Evolutionary conservation across 176 grass and related monocot species (phyloP).

Genomic region (Eragrostis curvula): DNA sequence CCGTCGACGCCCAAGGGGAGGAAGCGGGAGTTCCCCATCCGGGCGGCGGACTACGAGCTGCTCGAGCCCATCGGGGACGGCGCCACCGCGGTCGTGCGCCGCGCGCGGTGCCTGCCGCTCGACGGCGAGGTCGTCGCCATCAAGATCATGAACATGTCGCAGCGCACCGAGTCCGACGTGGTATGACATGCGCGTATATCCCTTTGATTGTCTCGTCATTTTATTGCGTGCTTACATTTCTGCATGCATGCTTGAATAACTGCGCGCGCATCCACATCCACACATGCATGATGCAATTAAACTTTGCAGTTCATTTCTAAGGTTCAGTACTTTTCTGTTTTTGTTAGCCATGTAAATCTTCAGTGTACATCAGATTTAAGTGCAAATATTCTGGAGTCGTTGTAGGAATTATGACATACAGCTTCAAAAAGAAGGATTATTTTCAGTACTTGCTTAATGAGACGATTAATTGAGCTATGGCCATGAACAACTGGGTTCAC

Average conservation of each 20-base stretch:
- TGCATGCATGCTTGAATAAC: background rate
- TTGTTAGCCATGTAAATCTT: background rate
- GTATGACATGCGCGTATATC: conserved; percentile 29
- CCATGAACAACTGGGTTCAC: background rate
- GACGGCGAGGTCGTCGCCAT: conserved; percentile 79
- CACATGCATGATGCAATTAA: background rate
- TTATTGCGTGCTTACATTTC: background rate
- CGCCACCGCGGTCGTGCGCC: conserved; percentile 79
- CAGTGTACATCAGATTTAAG: background rate
- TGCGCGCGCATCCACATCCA: background rate
- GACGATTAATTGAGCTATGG: too few species aligned
- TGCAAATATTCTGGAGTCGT: too few species aligned
- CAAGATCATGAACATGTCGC: conserved; percentile 84
- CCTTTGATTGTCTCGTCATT: background rate
- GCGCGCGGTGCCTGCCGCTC: conserved; percentile 70
- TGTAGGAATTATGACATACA: too few species aligned
- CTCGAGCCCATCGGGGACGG: conserved; percentile 84
- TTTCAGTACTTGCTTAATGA: background rate
- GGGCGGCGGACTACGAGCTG: conserved; percentile 68
- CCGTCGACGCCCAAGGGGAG: conserved; percentile 8
- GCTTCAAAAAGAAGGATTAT: background rate
- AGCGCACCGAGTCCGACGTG: conserved; percentile 66
- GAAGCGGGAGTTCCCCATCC: conserved; percentile 79
- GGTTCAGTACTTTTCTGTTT: too few species aligned
- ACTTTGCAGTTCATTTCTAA: background rate